Base-by-base conservation (phyloP, 1,139 yeast species). In the Scheffersomyces stambukii region DNA sequence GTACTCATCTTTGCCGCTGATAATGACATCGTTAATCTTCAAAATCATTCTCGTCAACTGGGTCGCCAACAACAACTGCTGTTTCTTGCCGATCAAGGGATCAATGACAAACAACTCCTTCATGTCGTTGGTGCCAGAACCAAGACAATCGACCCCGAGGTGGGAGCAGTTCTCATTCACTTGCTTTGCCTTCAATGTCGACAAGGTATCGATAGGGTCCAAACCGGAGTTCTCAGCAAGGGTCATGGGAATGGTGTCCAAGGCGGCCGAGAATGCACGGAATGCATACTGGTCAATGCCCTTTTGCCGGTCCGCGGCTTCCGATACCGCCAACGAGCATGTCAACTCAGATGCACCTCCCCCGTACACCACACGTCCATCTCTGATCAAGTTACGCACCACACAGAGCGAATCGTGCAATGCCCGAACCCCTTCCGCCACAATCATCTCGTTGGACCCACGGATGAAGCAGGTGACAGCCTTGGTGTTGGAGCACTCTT, bases 311-410 rank as follows among this genome's bases (percentile, higher is more conserved):
- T 89, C 96, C 21, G 97, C 97, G 40, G 84, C 95, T 30, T 81
- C 86, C 32, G 89, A 73, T 12, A 93, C 96, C 8, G 95, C 94
- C 43, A 91, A 63, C 10, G 97, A 88, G 64, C 95, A 83, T 2
- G 96, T 71, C 32, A 91, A 77, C 62, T 93, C 99, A 15, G 97
- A 93, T 13, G 98, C 96, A 46, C 98, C 99, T 45, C 98, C 98
- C 41, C 98, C 98, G 52, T 93, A 93, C 10, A 93, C 97, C 27
- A 93, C 86, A 58, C 96, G 75, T 54, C 79, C 81, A 54, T 93
- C 97, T 52, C 82, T 79, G 32, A 93, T 81, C 52, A 93, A 74
- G 62, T 93, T 93, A 64, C 98, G 84, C 19, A 93, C 98, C 30
- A 93, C 98, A 64, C 98, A 91, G 36, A 93, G 66, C 5, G 98